These are phyloP conservation scores for Candida gigantensis DNA, from an alignment of 1,139 yeast genomes.

Conservation along the genomic window DNA sequence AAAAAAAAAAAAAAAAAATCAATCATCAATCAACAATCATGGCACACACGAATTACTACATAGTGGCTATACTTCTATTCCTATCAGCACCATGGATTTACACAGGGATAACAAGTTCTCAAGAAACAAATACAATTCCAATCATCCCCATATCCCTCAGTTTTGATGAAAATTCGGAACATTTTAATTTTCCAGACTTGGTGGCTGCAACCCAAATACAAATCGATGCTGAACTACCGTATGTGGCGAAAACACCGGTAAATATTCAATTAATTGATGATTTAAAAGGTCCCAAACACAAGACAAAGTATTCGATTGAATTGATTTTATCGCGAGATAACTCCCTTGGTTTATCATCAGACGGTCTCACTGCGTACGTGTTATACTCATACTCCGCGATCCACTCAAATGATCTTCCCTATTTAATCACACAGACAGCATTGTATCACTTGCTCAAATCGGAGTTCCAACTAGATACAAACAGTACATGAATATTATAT, in stretches of 20 bases:
- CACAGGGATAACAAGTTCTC: not conserved
- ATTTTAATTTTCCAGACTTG: constrained; percentile 50
- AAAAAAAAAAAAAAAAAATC: not conserved
- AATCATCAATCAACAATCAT: not conserved
- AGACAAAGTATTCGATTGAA: constrained; percentile 23
- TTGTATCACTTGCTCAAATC: constrained; percentile 22
- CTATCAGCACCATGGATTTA: not conserved
- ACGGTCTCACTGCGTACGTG: constrained; percentile 41
- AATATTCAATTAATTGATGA: constrained; percentile 22
- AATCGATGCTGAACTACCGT: constrained; percentile 25
- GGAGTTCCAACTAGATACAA: not conserved
- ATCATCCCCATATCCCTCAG: constrained; percentile 30
- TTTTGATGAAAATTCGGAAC: constrained; percentile 30
- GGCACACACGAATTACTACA: too few relatives aligned
- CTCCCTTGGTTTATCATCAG: constrained; percentile 39
- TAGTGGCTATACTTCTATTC: not conserved
- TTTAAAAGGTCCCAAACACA: constrained; percentile 8
- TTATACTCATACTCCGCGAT: constrained; percentile 30
- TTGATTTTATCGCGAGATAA: constrained; percentile 31
- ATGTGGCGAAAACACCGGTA: constrained; percentile 15
- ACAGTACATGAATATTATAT: not conserved
- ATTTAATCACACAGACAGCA: constrained; percentile 36
- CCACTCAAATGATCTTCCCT: constrained; percentile 46
- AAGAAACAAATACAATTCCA: not conserved
- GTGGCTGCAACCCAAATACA: constrained; percentile 45